A percentile compares a stretch with the other conserved stretches of the same genome.
Evolutionary conservation across 1,139 yeast genomes (phyloP).

Genomic region (Candida dubliniensis): DNA sequence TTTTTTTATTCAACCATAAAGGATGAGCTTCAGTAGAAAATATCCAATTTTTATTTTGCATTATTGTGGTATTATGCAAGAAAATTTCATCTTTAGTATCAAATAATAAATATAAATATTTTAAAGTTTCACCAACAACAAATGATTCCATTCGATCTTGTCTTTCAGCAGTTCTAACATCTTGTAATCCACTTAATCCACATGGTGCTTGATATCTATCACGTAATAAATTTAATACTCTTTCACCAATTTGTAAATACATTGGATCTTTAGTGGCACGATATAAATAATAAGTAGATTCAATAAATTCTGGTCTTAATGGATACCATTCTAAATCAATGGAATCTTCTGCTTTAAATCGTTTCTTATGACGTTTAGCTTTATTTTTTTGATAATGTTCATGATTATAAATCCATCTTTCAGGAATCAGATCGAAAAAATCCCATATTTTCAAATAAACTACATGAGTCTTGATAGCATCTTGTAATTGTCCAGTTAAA

Average conservation of each 20-base stretch:
- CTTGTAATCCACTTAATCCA: slow-evolving; percentile 80
- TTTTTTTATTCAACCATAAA: slow-evolving; percentile 55
- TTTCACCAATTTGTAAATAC: slow-evolving; percentile 72
- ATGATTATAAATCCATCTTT: slow-evolving; percentile 65
- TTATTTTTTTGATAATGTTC: not conserved
- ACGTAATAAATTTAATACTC: slow-evolving; percentile 56
- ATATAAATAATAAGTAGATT: slow-evolving; percentile 81
- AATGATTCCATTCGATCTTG: slow-evolving; percentile 92
- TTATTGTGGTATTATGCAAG: slow-evolving; percentile 27
- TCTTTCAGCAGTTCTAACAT: slow-evolving; percentile 58
- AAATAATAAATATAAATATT: slow-evolving; percentile 78
- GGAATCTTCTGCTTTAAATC: slow-evolving; percentile 22
- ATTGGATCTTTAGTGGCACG: slow-evolving; percentile 86
- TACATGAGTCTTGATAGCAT: slow-evolving; percentile 63
- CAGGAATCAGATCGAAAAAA: slow-evolving; percentile 79
- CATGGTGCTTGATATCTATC: slow-evolving; percentile 58
- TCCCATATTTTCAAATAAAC: slow-evolving; percentile 81
- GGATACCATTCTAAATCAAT: slow-evolving; percentile 86
- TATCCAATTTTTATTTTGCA: slow-evolving; percentile 54
- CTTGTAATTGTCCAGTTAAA: slow-evolving; percentile 68
- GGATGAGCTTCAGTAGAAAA: slow-evolving; percentile 97
- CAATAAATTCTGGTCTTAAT: slow-evolving; percentile 85
- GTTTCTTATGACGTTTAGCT: slow-evolving; percentile 10
- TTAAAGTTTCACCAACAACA: slow-evolving; percentile 81
- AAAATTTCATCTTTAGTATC: slow-evolving; percentile 65